These are phyloP conservation scores for Amborella trichopoda DNA, from an alignment of 164 flowering plant species.

Conservation along the genomic window DNA sequence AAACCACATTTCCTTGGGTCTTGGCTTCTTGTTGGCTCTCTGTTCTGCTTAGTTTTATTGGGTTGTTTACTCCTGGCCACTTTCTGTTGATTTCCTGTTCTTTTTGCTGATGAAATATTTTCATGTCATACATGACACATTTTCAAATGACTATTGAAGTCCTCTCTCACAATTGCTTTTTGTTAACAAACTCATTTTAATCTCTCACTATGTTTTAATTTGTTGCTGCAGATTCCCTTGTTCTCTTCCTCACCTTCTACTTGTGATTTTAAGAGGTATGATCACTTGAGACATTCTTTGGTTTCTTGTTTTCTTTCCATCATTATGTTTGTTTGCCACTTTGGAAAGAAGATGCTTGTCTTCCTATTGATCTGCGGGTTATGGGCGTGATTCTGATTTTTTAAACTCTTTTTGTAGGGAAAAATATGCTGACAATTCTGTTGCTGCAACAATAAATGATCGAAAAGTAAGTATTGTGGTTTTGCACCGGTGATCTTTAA, in stretches of 20 bases:
- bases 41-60: no score
- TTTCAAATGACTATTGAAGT: no score
- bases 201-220: no score
- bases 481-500: background rate
- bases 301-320: background rate
- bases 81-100: no score
- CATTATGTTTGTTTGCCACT: background rate
- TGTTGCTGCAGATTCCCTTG: constrained; percentile 22
- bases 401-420: constrained; percentile 33
- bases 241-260: constrained; percentile 19
- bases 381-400: no score
- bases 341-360: background rate
- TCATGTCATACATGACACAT: no score
- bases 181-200: no score
- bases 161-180: no score
- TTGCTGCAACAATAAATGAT: constrained; percentile 23
- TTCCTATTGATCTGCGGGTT: constrained; percentile 7
- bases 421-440: constrained; percentile 33
- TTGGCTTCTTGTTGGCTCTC: no score
- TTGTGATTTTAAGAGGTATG: constrained; percentile 30
- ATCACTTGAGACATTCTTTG: constrained; percentile 29
- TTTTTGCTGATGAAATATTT: no score
- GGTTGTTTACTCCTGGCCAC: no score
- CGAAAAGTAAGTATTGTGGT: constrained; percentile 43
- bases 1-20: no score